Evolutionary conservation across 176 grass and related monocot genomes (phyloP).

Genomic region (Luzula sylvatica): DNA sequence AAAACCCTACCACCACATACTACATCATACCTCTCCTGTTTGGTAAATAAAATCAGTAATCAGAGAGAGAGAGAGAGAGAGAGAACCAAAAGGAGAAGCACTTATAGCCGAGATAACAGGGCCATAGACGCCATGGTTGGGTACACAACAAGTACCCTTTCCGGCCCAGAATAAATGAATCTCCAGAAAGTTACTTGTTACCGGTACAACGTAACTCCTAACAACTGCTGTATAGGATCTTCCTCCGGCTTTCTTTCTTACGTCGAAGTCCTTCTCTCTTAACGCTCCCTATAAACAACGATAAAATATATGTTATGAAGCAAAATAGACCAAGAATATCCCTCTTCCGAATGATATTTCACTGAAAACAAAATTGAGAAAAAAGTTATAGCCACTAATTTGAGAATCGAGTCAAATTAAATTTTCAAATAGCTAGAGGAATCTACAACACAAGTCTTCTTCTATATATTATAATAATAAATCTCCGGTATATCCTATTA

Average conservation of each 20-base stretch:
- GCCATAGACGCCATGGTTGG: conserved; percentile 16
- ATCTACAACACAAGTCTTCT: too few relatives aligned
- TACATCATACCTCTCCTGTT: neutral
- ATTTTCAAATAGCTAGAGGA: too few relatives aligned
- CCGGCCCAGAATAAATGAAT: conserved; percentile 35
- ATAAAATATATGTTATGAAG: neutral
- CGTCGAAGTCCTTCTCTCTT: conserved; percentile 23
- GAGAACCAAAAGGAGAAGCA: conserved; percentile 19
- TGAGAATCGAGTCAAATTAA: too few relatives aligned
- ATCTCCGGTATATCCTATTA: too few relatives aligned
- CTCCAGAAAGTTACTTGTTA: conserved; percentile 31
- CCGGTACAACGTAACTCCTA: conserved; percentile 6
- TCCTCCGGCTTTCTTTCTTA: conserved; percentile 23
- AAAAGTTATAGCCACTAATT: too few relatives aligned
- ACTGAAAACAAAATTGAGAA: neutral
- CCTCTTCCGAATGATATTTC: neutral
- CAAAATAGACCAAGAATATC: neutral
- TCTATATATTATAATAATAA: too few relatives aligned
- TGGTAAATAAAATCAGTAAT: neutral
- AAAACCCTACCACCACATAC: neutral
- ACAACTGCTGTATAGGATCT: conserved; percentile 5
- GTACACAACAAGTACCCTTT: conserved; percentile 24
- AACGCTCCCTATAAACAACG: conserved; percentile 15
- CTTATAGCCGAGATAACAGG: conserved; percentile 25
- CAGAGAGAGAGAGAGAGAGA: neutral